Conservation (phyloP, 202 grass and related monocot genomes). For the Musa balbisiana region DNA sequence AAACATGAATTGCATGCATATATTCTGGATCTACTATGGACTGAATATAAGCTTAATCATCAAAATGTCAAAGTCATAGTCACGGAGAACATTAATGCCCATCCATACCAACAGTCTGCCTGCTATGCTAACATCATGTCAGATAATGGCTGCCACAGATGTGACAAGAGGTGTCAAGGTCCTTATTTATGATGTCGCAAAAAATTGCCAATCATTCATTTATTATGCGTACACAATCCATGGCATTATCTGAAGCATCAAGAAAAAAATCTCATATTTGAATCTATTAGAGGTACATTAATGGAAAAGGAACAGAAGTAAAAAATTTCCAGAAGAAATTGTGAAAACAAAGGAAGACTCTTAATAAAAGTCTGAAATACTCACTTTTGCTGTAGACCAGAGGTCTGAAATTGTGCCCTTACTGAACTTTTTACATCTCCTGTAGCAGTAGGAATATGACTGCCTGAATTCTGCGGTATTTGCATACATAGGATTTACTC, state of each 20-base stretch:
- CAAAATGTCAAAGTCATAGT: too few relatives aligned
- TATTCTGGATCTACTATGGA: too few relatives aligned
- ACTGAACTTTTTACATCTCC: conserved; percentile 16
- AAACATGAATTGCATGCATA: too few relatives aligned
- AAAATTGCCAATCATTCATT: neutral
- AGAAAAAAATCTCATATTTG: neutral
- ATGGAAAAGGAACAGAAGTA: neutral
- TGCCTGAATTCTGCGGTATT: conserved; percentile 24
- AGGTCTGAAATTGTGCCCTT: conserved; percentile 29
- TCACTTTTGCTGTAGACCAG: conserved; percentile 46
- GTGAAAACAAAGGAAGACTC: too few relatives aligned
- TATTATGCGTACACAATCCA: neutral
- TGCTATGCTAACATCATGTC: too few relatives aligned
- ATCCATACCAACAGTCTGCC: too few relatives aligned
- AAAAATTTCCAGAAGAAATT: neutral
- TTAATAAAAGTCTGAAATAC: neutral
- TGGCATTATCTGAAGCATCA: neutral
- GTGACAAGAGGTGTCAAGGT: too few relatives aligned
- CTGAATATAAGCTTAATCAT: too few relatives aligned
- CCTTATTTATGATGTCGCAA: too few relatives aligned
- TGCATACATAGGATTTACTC: conserved; percentile 24
- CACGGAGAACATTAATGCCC: too few relatives aligned
- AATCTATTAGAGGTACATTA: neutral
- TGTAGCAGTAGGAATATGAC: conserved; percentile 27
- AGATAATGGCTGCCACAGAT: too few relatives aligned